Evolutionary conservation across 345 rosid species (phyloP).

Genomic region (Tarenaya hassleriana): DNA sequence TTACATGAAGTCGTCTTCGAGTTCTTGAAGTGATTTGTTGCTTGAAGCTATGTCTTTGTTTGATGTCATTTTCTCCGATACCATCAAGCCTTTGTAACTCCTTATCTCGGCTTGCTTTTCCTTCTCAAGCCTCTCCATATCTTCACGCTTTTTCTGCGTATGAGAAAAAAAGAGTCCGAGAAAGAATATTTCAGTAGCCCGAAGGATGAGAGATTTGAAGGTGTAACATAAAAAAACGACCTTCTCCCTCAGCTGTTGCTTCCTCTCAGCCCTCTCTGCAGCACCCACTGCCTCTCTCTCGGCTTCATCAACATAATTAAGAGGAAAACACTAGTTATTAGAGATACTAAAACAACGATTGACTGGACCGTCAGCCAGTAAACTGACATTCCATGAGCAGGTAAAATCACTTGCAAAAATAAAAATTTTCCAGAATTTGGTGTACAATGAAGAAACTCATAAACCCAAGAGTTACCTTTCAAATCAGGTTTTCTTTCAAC

Average conservation of each 20-base stretch:
- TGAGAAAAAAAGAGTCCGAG: constrained; percentile 1
- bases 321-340: constrained; percentile 5
- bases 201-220: constrained; percentile 1
- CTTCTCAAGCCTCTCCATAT: constrained; percentile 81
- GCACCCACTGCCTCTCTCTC: constrained; percentile 89
- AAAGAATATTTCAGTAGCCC: background rate
- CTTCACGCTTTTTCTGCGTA: constrained; percentile 83
- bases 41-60: constrained; percentile 83
- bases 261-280: constrained; percentile 91
- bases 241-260: constrained; percentile 72
- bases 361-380: constrained; percentile 1
- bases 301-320: constrained; percentile 42
- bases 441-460: constrained; percentile 4
- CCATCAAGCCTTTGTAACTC: constrained; percentile 98
- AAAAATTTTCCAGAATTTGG: background rate
- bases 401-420: background rate
- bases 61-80: constrained; percentile 88
- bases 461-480: constrained; percentile 45
- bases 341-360: background rate
- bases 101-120: constrained; percentile 86
- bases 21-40: constrained; percentile 83
- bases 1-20: constrained; percentile 98
- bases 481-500: constrained; percentile 89
- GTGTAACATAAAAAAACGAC: constrained; percentile 35
- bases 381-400: background rate